A percentile compares a stretch with the other conserved stretches of the same genome.
Evolutionary conservation across 73 alveolate species (phyloP).

Genomic region (Tetrahymena borealis): DNA sequence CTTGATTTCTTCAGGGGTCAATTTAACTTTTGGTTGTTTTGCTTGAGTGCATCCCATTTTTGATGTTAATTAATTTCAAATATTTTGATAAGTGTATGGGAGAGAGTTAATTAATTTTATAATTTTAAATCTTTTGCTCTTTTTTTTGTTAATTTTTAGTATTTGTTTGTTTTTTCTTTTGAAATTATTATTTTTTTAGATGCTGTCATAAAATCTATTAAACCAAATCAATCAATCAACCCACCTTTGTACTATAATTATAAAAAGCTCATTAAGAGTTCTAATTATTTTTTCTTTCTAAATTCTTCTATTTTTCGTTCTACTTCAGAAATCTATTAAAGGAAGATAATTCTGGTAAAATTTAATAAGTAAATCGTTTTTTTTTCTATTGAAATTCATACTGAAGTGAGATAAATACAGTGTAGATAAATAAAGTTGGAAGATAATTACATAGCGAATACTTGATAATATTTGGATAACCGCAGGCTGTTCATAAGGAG

Average conservation of each 20-base stretch:
- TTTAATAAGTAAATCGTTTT: not conserved
- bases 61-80: not conserved
- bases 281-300: not conserved
- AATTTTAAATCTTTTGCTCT: not conserved
- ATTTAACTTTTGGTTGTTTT: not conserved
- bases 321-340: not conserved
- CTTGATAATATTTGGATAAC: too few relatives aligned
- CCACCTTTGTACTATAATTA: not conserved
- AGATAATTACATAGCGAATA: too few relatives aligned
- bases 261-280: not conserved
- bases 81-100: too few relatives aligned
- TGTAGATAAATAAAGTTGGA: too few relatives aligned
- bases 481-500: too few relatives aligned
- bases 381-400: not conserved
- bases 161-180: not conserved
- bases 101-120: not conserved
- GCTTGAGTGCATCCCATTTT: not conserved
- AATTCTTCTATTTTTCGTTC: not conserved
- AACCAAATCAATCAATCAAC: too few relatives aligned
- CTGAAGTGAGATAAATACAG: not conserved
- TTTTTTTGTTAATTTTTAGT: not conserved
- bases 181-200: not conserved
- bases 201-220: too few relatives aligned
- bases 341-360: not conserved
- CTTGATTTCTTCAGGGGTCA: not conserved